A percentile compares a stretch with the other conserved stretches of the same genome.
phyloP scores from a whole-genome alignment of 148 eudicot genomes.

The Fagopyrum tataricum region DNA sequence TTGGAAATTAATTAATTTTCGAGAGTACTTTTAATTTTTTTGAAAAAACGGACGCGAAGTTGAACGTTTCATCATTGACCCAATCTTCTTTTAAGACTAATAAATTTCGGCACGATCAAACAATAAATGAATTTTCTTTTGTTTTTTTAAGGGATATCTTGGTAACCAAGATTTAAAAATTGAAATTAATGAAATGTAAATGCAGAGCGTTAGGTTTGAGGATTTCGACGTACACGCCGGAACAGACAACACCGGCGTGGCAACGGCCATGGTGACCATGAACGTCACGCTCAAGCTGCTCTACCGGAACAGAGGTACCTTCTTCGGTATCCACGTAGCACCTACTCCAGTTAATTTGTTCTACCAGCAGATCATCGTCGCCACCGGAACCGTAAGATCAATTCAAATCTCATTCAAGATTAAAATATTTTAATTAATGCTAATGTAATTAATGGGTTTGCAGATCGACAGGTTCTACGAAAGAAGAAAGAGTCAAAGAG shows the following conservation, averaged over 20 bases:
- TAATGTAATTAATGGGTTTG: slow-evolving; percentile 9
- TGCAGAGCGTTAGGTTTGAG: slow-evolving; percentile 66
- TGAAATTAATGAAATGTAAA: not conserved
- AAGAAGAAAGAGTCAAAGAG: slow-evolving; percentile 46
- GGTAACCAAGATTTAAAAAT: not conserved
- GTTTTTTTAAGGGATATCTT: too few species aligned
- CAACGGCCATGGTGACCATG: slow-evolving; percentile 65
- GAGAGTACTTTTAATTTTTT: too few species aligned
- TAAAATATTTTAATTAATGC: not conserved
- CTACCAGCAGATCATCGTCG: slow-evolving; percentile 39
- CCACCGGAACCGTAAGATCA: slow-evolving; percentile 55
- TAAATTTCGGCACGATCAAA: not conserved
- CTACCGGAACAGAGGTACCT: slow-evolving; percentile 67
- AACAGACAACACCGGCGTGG: slow-evolving; percentile 60
- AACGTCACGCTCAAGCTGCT: slow-evolving; percentile 62
- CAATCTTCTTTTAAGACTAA: not conserved
- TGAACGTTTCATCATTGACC: not conserved
- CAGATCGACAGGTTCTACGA: slow-evolving; percentile 76
- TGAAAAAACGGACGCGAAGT: not conserved
- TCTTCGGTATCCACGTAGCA: slow-evolving; percentile 78
- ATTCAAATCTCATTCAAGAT: not conserved
- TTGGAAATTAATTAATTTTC: too few species aligned
- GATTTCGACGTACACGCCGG: slow-evolving; percentile 67
- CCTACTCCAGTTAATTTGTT: slow-evolving; percentile 60
- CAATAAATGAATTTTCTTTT: not conserved